Evolutionary conservation across 495 filamentous ascomycete genomes (phyloP), one percentile per base, ranked within the genome.

Genomic region (Penicillium fimorum): DNA sequence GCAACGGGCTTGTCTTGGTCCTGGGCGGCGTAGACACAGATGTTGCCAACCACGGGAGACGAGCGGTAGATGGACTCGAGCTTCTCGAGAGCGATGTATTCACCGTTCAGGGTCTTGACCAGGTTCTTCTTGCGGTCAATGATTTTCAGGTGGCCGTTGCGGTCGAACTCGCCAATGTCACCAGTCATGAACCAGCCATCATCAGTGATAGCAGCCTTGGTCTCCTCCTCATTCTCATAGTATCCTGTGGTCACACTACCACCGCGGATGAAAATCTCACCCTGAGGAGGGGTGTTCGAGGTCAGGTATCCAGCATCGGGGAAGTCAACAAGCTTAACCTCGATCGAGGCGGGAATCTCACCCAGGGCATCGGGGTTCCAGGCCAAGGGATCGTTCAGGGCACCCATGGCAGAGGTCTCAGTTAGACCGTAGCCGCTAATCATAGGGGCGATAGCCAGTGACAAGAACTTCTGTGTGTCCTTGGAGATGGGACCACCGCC

Each of bases 71-170:
- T 79, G 4, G 91, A 92, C 77, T 98, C 94, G 50, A 98, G 89
- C 83, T 98, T 98, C 85, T 98, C 94, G 18, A 98, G 82, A 32
- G 94, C 94, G 68, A 98, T 96, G 74, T 98, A 98, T 78, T 98
- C 94, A 65, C 94, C 94, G 68, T 92, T 91, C 53, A 89, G 79
- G 3, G 92, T 98, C 86, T 97, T 97, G 70, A 96, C 88, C 58
- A 97, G 73, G 71, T 97, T 97, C 87, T 97, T 97, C 89, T 96
- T 97, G 65, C 92, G 89, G 73, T 97, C 92, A 64, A 97, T 96
- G 71, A 97, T 88, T 64, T 80, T 84, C 48, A 97, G 76, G 66
- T 96, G 86, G 56, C 92, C 92, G 65, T 87, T 82, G 56, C 76
- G 65, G 68, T 93, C 88, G 73, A 88, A 97, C 76, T 97, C 89